Conservation (phyloP, 768 basidiomycete genomes). For the Leccinum barrowsii region DNA sequence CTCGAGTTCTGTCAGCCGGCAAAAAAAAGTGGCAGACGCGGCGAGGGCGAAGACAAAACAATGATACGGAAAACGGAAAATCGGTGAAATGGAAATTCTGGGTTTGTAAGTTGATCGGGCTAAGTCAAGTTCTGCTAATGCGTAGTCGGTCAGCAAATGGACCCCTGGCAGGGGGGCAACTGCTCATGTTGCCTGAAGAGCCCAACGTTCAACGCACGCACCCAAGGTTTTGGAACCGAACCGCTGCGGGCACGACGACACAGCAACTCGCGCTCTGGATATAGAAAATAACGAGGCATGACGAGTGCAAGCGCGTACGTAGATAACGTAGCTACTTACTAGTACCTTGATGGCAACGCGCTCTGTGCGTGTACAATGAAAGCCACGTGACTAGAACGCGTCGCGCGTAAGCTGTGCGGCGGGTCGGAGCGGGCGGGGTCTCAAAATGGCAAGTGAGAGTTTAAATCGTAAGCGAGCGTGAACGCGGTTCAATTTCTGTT, state of each 20-base stretch:
- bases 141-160: background rate
- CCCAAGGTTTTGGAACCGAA: constrained; percentile 3
- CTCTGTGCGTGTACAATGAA: background rate
- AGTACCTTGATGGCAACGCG: background rate
- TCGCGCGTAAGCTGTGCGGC: constrained; percentile 18
- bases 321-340: background rate
- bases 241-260: background rate
- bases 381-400: constrained; percentile 29
- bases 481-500: constrained; percentile 22
- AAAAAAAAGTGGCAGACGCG: background rate
- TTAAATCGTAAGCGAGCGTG: constrained; percentile 32
- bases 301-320: background rate
- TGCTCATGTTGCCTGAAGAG: constrained; percentile 1
- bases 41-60: background rate
- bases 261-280: background rate
- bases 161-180: constrained; percentile 8
- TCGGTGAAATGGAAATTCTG: constrained; percentile 13
- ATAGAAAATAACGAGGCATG: background rate
- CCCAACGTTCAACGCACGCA: background rate
- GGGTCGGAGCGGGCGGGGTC: constrained; percentile 33
- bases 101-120: constrained; percentile 15
- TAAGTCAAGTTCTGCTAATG: background rate
- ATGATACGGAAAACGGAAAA: constrained; percentile 5
- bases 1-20: constrained; percentile 2
- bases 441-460: constrained; percentile 26